Conservation (phyloP, 2,329 filamentous ascomycete species). For the Fusarium lyarnte region DNA sequence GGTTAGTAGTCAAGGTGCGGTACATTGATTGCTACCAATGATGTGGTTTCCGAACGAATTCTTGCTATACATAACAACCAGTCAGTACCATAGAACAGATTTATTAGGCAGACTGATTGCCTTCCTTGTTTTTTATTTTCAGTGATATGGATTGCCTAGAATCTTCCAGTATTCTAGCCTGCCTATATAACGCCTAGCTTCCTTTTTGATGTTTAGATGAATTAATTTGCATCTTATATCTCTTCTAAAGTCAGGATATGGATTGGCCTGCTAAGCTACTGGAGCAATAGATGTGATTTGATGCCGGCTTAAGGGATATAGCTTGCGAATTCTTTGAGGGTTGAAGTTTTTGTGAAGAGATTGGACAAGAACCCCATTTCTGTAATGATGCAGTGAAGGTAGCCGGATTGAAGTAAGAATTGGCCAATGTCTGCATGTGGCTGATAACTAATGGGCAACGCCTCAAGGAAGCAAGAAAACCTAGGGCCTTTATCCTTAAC, state of each 20-base stretch:
- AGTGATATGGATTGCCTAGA: not conserved
- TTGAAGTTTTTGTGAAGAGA: conserved; percentile 7
- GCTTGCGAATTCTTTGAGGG: not conserved
- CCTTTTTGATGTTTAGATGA: not conserved
- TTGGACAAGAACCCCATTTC: not conserved
- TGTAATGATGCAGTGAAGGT: not conserved
- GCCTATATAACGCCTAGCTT: not conserved
- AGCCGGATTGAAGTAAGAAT: not conserved
- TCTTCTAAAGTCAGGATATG: not conserved
- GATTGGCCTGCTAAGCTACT: not conserved
- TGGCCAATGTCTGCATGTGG: not conserved
- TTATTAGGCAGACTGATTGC: not conserved
- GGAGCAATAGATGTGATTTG: not conserved
- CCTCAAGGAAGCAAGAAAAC: not conserved
- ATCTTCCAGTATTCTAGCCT: not conserved
- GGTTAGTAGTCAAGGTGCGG: not conserved
- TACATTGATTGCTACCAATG: not conserved
- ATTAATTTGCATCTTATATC: not conserved
- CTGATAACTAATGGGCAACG: not conserved
- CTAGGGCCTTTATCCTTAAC: not conserved
- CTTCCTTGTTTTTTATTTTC: not conserved
- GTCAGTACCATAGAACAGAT: not conserved
- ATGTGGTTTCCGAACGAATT: not conserved
- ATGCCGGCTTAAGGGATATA: conserved; percentile 7
- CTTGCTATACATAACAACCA: not conserved